phyloP scores from a whole-genome alignment of 148 eudicot species.

The Chenopodium album region DNA sequence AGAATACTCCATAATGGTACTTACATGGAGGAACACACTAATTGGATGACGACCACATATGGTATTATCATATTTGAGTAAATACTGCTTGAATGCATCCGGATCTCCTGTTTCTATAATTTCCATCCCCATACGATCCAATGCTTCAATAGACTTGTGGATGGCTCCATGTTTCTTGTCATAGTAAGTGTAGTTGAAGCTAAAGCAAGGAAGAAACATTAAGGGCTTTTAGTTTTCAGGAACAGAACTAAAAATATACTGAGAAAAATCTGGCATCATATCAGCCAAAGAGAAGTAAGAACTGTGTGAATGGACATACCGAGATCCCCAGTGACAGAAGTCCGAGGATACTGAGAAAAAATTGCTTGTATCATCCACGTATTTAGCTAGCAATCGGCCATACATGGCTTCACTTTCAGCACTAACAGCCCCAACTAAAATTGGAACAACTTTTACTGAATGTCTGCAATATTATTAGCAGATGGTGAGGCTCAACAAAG shows the following conservation, averaged over 20 bases:
- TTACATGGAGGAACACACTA: slow-evolving; percentile 94
- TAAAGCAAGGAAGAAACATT: slow-evolving; percentile 27
- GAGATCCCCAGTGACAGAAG: slow-evolving; percentile 98
- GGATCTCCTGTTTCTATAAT: slow-evolving; percentile 92
- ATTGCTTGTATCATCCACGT: slow-evolving; percentile 86
- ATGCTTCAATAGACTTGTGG: slow-evolving; percentile 83
- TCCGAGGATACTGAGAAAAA: slow-evolving; percentile 97
- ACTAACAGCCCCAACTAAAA: slow-evolving; percentile 83
- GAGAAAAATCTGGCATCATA: background rate
- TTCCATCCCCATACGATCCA: slow-evolving; percentile 92
- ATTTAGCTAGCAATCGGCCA: slow-evolving; percentile 79
- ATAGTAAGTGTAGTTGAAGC: slow-evolving; percentile 76
- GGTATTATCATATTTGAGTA: slow-evolving; percentile 81
- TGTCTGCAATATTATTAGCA: slow-evolving; percentile 42
- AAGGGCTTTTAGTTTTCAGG: background rate
- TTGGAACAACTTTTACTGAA: slow-evolving; percentile 81
- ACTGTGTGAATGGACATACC: slow-evolving; percentile 45
- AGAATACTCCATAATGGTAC: slow-evolving; percentile 1
- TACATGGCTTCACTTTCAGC: slow-evolving; percentile 78
- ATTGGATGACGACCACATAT: slow-evolving; percentile 99
- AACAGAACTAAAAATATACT: background rate
- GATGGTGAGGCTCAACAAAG: slow-evolving; percentile 22
- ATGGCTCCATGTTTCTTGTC: slow-evolving; percentile 88
- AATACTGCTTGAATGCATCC: slow-evolving; percentile 75
- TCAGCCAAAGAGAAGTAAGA: background rate